Evolutionary conservation across 495 filamentous ascomycete species (phyloP).

Genomic region (Lasiosphaeria hispida): DNA sequence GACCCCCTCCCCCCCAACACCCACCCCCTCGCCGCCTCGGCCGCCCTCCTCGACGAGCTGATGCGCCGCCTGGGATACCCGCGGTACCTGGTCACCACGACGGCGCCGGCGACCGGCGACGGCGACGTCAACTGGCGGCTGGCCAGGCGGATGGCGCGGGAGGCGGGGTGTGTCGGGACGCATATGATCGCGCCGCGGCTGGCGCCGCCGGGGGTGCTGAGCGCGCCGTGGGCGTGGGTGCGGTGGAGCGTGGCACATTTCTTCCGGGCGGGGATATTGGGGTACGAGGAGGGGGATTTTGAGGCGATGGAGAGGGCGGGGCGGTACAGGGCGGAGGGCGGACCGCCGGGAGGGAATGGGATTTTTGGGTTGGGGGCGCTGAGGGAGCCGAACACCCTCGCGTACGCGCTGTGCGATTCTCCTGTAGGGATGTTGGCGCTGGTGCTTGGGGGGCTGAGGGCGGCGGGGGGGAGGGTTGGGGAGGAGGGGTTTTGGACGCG

Average conservation of each 20-base stretch:
- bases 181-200: slow-evolving; percentile 58
- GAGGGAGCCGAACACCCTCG: slow-evolving; percentile 46
- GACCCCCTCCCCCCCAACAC: slow-evolving; percentile 54
- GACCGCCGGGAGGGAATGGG: background rate
- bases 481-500: slow-evolving; percentile 31
- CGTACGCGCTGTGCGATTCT: slow-evolving; percentile 54
- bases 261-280: slow-evolving; percentile 37
- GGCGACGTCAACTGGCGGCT: slow-evolving; percentile 53
- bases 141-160: slow-evolving; percentile 52
- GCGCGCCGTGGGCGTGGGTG: slow-evolving; percentile 38
- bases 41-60: slow-evolving; percentile 58
- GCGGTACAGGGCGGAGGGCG: background rate
- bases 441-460: slow-evolving; percentile 39
- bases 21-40: slow-evolving; percentile 55
- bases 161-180: slow-evolving; percentile 55
- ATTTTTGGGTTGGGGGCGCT: slow-evolving; percentile 22
- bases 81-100: slow-evolving; percentile 55
- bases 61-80: slow-evolving; percentile 67
- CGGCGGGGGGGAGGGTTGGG: slow-evolving; percentile 18
- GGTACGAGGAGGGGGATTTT: slow-evolving; percentile 43
- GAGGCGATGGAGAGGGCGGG: background rate
- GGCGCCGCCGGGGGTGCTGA: slow-evolving; percentile 29
- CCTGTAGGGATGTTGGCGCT: slow-evolving; percentile 50
- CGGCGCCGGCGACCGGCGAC: slow-evolving; percentile 36
- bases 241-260: slow-evolving; percentile 44